Base-by-base conservation (phyloP, 2,329 filamentous ascomycete genomes). In the Plectosphaerella cucumerina region DNA sequence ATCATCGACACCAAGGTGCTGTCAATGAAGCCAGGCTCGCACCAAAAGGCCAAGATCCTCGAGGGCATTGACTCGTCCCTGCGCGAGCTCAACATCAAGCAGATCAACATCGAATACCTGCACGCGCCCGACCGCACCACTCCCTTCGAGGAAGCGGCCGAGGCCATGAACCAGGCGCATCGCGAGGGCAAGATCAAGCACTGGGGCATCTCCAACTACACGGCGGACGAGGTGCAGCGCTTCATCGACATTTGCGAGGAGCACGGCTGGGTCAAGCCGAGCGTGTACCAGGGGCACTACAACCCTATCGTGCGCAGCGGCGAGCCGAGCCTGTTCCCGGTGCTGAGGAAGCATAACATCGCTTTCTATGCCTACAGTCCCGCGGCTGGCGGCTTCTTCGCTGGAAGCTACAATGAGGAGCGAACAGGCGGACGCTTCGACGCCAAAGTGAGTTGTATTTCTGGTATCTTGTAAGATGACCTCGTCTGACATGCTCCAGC, bases 211-310 rank as follows among this genome's bases (percentile, higher is more conserved):
- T 74, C 68, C 10, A 80, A 77, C 55, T 77, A 70, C 56, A 62
- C 63, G 0, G 68, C 69, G 2, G 64, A 64, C 2, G 72, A 79
- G 52, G 74, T 80, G 0, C 64, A 71, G 47, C 50, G 67, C 43
- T 64, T 78, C 3, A 49, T 73, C 33, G 60, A 65, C 10, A 68
- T 77, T 12, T 78, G 75, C 55, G 65, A 72, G 35, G 53, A 68
- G 17, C 60, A 68, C 4, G 67, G 66, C 1, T 76, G 60, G 22
- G 63, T 73, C 14, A 67, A 66, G 50, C 76, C 76, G 0, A 65
- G 60, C 5, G 70, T 75, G 3, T 78, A 75, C 53, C 70, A 80
- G 55, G 74, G 76, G 2, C 65, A 70, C 8, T 78, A 79, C 59
- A 76, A 77, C 49, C 62, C 69, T 8, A 59, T 79, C 12, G 65